Evolutionary conservation across 2,329 filamentous ascomycete genomes (phyloP).

Genomic region (Juglanconis sp.): DNA sequence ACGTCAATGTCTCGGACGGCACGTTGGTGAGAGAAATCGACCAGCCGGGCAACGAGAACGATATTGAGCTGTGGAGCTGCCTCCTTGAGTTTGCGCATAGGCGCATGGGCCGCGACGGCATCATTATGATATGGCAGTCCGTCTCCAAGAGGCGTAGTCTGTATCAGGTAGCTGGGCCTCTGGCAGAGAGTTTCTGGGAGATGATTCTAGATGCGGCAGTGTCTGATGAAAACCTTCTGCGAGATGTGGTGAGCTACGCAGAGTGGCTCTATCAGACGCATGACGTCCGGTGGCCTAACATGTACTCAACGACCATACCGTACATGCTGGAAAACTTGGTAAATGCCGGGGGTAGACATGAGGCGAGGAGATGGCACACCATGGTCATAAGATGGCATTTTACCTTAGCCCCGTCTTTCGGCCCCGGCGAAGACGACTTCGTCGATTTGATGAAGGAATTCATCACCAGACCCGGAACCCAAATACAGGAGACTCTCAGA

Average conservation of each 20-base stretch:
- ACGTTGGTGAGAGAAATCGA: slow-evolving; percentile 23
- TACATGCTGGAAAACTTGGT: slow-evolving; percentile 35
- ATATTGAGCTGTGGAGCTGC: slow-evolving; percentile 30
- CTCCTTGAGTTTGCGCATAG: slow-evolving; percentile 29
- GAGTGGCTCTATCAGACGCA: slow-evolving; percentile 40
- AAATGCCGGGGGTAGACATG: not conserved
- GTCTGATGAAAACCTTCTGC: slow-evolving; percentile 29
- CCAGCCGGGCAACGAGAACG: slow-evolving; percentile 24
- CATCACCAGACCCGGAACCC: slow-evolving; percentile 33
- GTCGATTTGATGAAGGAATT: slow-evolving; percentile 39
- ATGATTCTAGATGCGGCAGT: slow-evolving; percentile 32
- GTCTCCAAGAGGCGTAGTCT: slow-evolving; percentile 24
- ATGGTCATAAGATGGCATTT: slow-evolving; percentile 47
- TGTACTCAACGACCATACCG: slow-evolving; percentile 47
- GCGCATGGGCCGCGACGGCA: slow-evolving; percentile 23
- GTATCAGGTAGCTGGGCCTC: slow-evolving; percentile 21
- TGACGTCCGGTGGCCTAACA: slow-evolving; percentile 43
- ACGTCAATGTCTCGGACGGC: slow-evolving; percentile 14
- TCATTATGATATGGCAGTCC: slow-evolving; percentile 26
- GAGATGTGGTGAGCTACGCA: slow-evolving; percentile 36
- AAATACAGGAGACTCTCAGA: slow-evolving; percentile 38
- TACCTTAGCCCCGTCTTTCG: slow-evolving; percentile 40
- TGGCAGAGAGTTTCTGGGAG: slow-evolving; percentile 28
- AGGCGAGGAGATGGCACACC: slow-evolving; percentile 28
- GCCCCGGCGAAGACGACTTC: slow-evolving; percentile 39